Base-by-base conservation (phyloP, 208 protist species). In the Acanthamoeba divionensis region DNA sequence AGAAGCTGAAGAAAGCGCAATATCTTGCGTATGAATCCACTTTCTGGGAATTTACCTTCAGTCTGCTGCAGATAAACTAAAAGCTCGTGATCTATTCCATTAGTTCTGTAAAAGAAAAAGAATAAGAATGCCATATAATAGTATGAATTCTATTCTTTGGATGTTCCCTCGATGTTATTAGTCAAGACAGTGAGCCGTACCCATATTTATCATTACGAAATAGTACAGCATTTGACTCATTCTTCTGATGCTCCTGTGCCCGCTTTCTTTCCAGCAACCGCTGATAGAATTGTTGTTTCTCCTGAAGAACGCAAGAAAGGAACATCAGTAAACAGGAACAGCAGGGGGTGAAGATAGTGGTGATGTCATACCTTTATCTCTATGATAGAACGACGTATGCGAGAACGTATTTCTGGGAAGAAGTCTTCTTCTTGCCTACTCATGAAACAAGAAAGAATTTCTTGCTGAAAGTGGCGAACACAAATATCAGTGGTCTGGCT, bases 1-100 rank as follows among this genome's bases (percentile, higher is more conserved):
- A 87, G 54, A 10, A 87, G 77, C 55, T 87, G 77, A 12, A 87
- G 52, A 41, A 87, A 87, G 9, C 77, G 77, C 7, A 87, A 57
- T 21, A 66, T 87, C 29, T 87, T 48, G 13, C 29, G n/a, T 33
- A 87, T 87, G 77, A 87, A 87, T 12, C 77, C 77, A 5, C 54
- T 87, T 24, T 87, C 77, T 9, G 47, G 52, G 29, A 45, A 87
- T 21, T 44, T 26, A 15, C 48, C 73, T 36, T 82, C 73, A 29
- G 38, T 82, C 18, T 82, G 38, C 47, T 60, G 12, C 18, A 82
- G 66, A 26, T 75, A 75, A 18, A n/a, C 31, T 18, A 75, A n/a
- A 18, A 75, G 66, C 66, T 75, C 66, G 36, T 44, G 18, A 26
- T 75, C 66, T 33, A 75, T 75, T 1, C 31, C 66, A 1, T 33